phyloP scores from a whole-genome alignment of 306 rosid genomes.

The Citrullus mucosospermus region DNA sequence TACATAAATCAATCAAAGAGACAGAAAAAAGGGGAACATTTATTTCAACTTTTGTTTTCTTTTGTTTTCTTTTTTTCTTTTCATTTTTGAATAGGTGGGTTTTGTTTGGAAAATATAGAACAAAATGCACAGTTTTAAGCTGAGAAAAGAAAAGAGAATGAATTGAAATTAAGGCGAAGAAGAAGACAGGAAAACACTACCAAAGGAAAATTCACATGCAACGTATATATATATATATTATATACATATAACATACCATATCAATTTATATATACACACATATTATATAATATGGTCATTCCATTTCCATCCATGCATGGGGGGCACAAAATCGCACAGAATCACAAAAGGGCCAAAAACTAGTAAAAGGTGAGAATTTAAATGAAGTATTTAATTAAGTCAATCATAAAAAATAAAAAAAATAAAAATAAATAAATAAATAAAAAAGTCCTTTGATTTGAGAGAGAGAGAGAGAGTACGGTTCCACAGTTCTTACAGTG shows the following conservation, averaged over 20 bases:
- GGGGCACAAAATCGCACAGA: constrained; percentile 39
- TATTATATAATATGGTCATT: background rate
- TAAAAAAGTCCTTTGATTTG: constrained; percentile 36
- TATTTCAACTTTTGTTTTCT: background rate
- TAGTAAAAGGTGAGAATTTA: constrained; percentile 23
- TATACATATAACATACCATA: background rate
- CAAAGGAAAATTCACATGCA: background rate
- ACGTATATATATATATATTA: too few species aligned
- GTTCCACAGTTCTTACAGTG: background rate
- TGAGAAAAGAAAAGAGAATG: background rate
- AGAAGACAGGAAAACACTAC: background rate
- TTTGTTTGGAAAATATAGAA: background rate
- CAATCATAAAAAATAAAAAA: background rate
- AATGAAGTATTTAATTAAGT: constrained; percentile 37
- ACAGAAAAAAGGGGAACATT: background rate
- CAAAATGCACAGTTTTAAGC: background rate
- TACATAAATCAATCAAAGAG: background rate
- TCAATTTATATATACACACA: background rate
- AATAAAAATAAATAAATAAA: background rate
- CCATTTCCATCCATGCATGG: constrained; percentile 15
- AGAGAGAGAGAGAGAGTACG: constrained; percentile 17
- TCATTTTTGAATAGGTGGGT: background rate
- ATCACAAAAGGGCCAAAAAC: constrained; percentile 36
- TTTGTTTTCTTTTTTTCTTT: background rate
- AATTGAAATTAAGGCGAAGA: background rate